Percentiles rank a stretch among this genome's conserved stretches.
These are phyloP conservation scores for Ustilaginoidea virens DNA, from an alignment of 2,329 filamentous ascomycete species.

Conservation along the genomic window DNA sequence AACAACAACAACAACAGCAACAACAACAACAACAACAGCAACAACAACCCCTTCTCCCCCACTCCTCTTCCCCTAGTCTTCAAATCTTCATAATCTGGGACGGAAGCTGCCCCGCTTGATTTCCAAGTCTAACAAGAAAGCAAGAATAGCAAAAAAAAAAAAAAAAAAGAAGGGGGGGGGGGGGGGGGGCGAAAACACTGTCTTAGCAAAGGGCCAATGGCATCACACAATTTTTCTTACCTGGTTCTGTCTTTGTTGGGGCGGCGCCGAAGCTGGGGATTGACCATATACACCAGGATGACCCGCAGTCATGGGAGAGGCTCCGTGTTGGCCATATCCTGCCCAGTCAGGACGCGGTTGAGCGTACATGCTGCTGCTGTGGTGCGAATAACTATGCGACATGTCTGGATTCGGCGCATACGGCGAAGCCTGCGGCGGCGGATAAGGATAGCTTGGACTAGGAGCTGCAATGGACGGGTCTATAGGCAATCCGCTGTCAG, in stretches of 20 bases:
- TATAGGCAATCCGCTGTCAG: slow-evolving; percentile 97
- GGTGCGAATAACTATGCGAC: slow-evolving; percentile 59
- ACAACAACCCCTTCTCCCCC: too few relatives aligned
- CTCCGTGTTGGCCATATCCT: slow-evolving; percentile 42
- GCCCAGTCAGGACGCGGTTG: slow-evolving; percentile 62
- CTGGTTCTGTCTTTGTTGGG: slow-evolving; percentile 41
- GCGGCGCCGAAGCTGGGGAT: slow-evolving; percentile 37
- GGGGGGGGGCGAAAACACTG: too few relatives aligned
- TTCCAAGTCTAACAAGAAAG: too few relatives aligned
- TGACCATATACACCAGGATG: slow-evolving; percentile 37
- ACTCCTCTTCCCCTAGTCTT: too few relatives aligned
- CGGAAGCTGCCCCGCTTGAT: too few relatives aligned
- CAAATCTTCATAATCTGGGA: too few relatives aligned
- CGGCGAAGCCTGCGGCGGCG: slow-evolving; percentile 57
- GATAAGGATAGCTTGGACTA: slow-evolving; percentile 76
- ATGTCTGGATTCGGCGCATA: slow-evolving; percentile 79
- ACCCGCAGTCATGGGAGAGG: slow-evolving; percentile 31
- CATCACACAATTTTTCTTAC: too few relatives aligned
- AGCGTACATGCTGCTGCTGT: slow-evolving; percentile 46
- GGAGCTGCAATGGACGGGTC: slow-evolving; percentile 93
- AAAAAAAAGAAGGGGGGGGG: too few relatives aligned
- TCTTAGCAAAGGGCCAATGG: too few relatives aligned
- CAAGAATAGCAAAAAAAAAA: too few relatives aligned
- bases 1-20: too few relatives aligned
- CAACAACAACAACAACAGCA: too few relatives aligned